Base-by-base conservation (phyloP, 495 filamentous ascomycete species). In the Penicillium nucicola region DNA sequence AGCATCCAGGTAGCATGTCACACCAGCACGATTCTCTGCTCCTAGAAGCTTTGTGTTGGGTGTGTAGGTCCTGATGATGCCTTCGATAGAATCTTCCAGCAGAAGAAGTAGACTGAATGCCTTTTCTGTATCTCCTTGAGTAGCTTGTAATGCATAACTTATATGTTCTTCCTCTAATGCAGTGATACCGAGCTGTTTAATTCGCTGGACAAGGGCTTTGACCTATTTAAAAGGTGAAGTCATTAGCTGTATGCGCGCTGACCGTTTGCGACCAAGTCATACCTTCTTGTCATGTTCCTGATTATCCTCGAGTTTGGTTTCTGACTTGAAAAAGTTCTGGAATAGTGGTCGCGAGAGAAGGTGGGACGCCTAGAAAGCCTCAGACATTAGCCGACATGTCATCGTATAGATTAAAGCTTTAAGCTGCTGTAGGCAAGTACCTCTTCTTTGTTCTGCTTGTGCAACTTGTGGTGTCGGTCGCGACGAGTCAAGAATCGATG, bases 1-100 rank as follows among this genome's bases (percentile, higher is more conserved):
- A 1, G 92, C 78, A 62, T 97, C 93, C 1, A 96, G 74, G 57
- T 90, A 98, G 67, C 93, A 98, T 30, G 93, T 96, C 17, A 93
- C 90, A 15, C 79, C 82, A 14, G 85, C 77, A 37, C 92, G 76
- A 62, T 98, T 98, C 54, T 89, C 86, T 4, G 93, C 93, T 1
- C 93, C 93, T 2, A 90, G 72, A 66, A 97, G 82, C 52, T 81
- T 84, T 2, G 85, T 75, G 33, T 77, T 73, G 3, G 86, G 77
- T 18, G 88, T 78, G 63, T 90, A 92, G 5, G 77, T 80, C 50
- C 81, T 75, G 54, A 98, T 82, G 31, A 90, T 83, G 1, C 92
- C 92, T 19, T 89, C 83, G 32, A 90, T 84, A 0, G 92, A 86
- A 54, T 88, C 83, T 55, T 92, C 83, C 30, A 91, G 77, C 18